Percentiles rank a stretch among this genome's conserved stretches.
Conservation (phyloP, 306 rosid genomes). For the Ormosia semicastrata region DNA sequence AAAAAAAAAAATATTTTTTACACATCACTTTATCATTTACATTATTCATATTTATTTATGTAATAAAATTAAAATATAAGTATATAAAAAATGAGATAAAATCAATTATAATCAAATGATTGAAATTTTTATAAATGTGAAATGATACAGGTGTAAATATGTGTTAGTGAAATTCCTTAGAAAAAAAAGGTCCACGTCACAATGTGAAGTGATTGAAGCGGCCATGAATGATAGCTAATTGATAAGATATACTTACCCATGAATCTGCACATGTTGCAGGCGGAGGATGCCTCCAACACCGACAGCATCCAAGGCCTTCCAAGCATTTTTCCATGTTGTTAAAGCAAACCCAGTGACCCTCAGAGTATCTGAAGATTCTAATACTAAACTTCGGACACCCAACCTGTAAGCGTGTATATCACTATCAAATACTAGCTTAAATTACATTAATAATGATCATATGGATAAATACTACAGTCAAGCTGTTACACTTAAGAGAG, state of each 20-base stretch:
- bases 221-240: background rate
- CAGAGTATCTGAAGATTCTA: slow-evolving; percentile 48
- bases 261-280: slow-evolving; percentile 38
- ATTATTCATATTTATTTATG: too few relatives aligned
- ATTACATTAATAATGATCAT: background rate
- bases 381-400: slow-evolving; percentile 51
- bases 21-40: too few relatives aligned
- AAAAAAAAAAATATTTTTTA: too few relatives aligned
- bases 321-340: slow-evolving; percentile 59
- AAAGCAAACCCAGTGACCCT: slow-evolving; percentile 62
- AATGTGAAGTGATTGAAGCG: too few relatives aligned
- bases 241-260: slow-evolving; percentile 33
- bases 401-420: slow-evolving; percentile 13
- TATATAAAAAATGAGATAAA: too few relatives aligned
- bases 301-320: slow-evolving; percentile 79
- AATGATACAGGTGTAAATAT: too few relatives aligned
- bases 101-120: too few relatives aligned
- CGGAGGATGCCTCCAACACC: slow-evolving; percentile 61
- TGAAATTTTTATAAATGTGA: too few relatives aligned
- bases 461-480: background rate
- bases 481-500: background rate
- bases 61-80: too few relatives aligned
- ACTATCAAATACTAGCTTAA: background rate
- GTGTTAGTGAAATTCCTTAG: too few relatives aligned
- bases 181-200: too few relatives aligned